These are phyloP conservation scores for Euphrasia arctica DNA, from an alignment of 305 asterid species.

Conservation along the genomic window DNA sequence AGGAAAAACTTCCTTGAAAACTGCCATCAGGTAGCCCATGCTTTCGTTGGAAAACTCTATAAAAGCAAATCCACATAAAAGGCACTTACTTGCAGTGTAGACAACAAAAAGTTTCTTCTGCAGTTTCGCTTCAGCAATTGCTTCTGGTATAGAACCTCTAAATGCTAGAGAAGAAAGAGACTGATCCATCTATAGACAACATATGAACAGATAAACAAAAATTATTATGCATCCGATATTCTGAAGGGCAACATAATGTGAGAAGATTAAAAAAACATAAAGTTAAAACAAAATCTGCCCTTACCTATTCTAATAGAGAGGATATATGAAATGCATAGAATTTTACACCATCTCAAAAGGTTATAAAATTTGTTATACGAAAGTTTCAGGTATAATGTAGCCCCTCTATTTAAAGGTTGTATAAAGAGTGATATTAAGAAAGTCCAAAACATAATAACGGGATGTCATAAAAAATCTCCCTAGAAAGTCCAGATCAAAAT, in stretches of 20 bases:
- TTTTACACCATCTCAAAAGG: not conserved
- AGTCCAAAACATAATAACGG: not conserved
- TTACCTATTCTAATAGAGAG: slow-evolving; percentile 9
- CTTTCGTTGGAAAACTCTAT: slow-evolving; percentile 2
- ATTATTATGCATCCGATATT: slow-evolving; percentile 8
- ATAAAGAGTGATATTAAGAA: not conserved
- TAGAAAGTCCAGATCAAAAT: not conserved
- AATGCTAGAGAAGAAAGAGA: slow-evolving; percentile 67
- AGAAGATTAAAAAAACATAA: not conserved
- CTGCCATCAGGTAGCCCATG: slow-evolving; percentile 10
- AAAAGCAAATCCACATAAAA: slow-evolving; percentile 20
- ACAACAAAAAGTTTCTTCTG: slow-evolving; percentile 91
- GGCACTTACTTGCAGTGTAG: slow-evolving; percentile 57
- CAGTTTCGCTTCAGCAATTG: slow-evolving; percentile 75
- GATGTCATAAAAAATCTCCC: not conserved
- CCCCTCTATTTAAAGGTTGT: not conserved
- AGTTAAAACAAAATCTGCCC: slow-evolving; percentile 10
- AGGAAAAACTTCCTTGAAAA: slow-evolving; percentile 8
- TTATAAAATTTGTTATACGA: not conserved
- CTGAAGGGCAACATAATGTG: not conserved
- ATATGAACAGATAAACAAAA: slow-evolving; percentile 22
- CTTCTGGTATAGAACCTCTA: slow-evolving; percentile 76
- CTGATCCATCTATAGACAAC: slow-evolving; percentile 61
- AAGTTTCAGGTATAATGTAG: not conserved
- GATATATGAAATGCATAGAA: not conserved